Conservation (phyloP, 2,329 filamentous ascomycete genomes). For the Colletotrichum cordylinicola region DNA sequence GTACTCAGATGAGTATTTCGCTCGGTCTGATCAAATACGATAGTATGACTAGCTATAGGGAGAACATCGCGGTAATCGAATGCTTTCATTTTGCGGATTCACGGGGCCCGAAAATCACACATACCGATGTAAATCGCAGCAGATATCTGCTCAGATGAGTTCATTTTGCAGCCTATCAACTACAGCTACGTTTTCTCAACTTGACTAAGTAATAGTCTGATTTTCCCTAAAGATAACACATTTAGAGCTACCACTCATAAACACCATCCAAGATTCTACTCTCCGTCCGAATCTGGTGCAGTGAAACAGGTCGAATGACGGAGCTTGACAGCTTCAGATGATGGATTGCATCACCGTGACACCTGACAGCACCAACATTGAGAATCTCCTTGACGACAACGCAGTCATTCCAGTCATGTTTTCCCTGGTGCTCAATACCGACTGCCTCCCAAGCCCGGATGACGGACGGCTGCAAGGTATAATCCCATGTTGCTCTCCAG, state of each 20-base stretch:
- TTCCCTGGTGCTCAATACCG: neutral
- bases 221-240: rapidly evolving
- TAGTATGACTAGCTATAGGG: neutral
- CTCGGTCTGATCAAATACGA: neutral
- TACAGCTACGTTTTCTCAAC: neutral
- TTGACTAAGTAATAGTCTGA: neutral
- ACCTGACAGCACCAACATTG: neutral
- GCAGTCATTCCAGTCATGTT: neutral
- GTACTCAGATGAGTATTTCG: neutral
- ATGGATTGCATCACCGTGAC: neutral
- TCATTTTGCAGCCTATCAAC: neutral
- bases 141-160: neutral
- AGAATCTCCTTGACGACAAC: neutral
- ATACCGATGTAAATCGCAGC: too few species aligned
- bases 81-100: too few species aligned
- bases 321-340: neutral
- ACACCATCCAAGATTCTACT: rapidly evolving
- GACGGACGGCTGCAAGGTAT: neutral
- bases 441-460: neutral
- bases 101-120: too few species aligned
- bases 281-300: neutral
- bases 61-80: too few species aligned
- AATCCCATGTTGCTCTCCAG: neutral
- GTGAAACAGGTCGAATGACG: neutral
- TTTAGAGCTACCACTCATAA: neutral